Base-by-base conservation (phyloP, 2,329 filamentous ascomycete species). In the Trichoderma asperellum region DNA sequence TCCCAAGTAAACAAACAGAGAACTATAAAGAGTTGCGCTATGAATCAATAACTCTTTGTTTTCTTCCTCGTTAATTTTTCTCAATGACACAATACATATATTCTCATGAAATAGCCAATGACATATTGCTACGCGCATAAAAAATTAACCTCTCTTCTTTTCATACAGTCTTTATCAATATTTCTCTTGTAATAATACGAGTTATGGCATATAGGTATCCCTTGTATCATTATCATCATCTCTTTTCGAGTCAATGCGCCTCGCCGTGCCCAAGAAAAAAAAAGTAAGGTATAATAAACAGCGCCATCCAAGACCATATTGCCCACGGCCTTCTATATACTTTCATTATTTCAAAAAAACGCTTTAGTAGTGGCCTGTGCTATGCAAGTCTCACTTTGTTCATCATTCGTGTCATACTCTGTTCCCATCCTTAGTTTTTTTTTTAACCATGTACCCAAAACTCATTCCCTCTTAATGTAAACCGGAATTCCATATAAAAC, bases 401-500 rank as follows among this genome's bases (percentile, higher is more conserved):
- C 32, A n/a, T 57, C 18, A 57, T 14, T 29, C 18, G 29, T 57
- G 55, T 57, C 55, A 57, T 57, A 12, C 21, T 29, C 2, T 14
- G n/a, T 57, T 57, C 55, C 27, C 29, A n/a, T 57, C 5, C 27
- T 34, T 34, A 11, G 6, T 21, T 55, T 29, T 55, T 29, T 6
- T 14, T 2, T 27, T 16, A 3, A 11, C 52, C 24, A 55, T 55
- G 27, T 27, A 55, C 14, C 27, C 35, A 24, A 52, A 18, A 2
- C 64, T 68, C 65, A 71, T 66, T 68, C 73, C 61, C 72, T 76
- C 59, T 79, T 81, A 73, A 97, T 84, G 81, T 94, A 97, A 72
- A 97, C 93, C 35, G 96, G 96, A 77, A 99, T 91, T 18, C 96
- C 96, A 82, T 98, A 99, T 65, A 98, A 91, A 73, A 96, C 94